phyloP scores from a whole-genome alignment of 2,329 filamentous ascomycete genomes.

The Orbilia quercus region DNA sequence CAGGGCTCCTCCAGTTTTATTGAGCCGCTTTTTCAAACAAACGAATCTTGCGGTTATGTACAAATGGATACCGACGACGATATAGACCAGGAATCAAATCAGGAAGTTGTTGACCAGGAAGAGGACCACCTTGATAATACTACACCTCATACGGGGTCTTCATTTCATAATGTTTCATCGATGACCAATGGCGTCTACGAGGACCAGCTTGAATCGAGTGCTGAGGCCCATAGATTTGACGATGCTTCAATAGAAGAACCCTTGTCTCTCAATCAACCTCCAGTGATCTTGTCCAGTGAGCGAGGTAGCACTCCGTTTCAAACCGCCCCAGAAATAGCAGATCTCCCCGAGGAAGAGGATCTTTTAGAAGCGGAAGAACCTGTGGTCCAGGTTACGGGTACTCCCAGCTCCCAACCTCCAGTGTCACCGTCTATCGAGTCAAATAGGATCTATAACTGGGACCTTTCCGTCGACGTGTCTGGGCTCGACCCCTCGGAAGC shows the following conservation, averaged over 20 bases:
- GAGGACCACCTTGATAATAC: background rate
- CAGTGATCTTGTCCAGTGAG: slow-evolving; percentile 20
- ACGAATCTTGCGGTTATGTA: slow-evolving; percentile 44
- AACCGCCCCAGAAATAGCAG: slow-evolving; percentile 8
- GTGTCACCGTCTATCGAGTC: slow-evolving; percentile 16
- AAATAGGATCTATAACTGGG: slow-evolving; percentile 34
- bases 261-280: slow-evolving; percentile 1
- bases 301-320: background rate
- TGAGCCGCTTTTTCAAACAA: slow-evolving; percentile 46
- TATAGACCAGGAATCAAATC: slow-evolving; percentile 7
- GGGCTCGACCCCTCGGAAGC: slow-evolving; percentile 27
- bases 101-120: background rate
- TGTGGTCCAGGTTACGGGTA: slow-evolving; percentile 23
- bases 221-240: slow-evolving; percentile 42
- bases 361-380: slow-evolving; percentile 13
- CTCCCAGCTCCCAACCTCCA: slow-evolving; percentile 12
- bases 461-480: slow-evolving; percentile 39
- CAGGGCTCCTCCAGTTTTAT: slow-evolving; percentile 48
- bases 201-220: slow-evolving; percentile 25
- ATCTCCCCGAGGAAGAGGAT: background rate
- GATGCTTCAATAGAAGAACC: slow-evolving; percentile 15
- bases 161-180: background rate
- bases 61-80: slow-evolving; percentile 36
- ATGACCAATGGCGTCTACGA: background rate
- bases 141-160: background rate